Base-by-base conservation (phyloP, 352 stramenopile species). In the Saprolegnia diclina region DNA sequence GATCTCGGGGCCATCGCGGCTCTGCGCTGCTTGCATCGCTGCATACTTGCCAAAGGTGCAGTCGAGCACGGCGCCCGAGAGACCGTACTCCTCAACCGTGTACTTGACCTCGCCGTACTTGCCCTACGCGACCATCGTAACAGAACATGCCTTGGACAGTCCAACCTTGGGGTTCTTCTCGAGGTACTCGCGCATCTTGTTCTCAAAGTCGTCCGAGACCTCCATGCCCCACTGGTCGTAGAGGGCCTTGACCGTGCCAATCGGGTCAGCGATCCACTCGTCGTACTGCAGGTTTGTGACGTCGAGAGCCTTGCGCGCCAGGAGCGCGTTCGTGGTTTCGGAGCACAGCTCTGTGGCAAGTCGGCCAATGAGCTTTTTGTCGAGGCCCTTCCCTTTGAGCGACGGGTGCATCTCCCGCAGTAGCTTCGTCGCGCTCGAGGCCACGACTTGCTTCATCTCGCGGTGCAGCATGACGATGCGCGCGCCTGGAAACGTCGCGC, bases 151-250 rank as follows among this genome's bases (percentile, higher is more conserved):
- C 13, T 62, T 42, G 18, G 1, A 4, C 16, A 62, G 6, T 26
- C 38, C 21, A 61, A 69, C 63, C 63, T 69, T 69, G 48, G 63
- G 63, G 11, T 69, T 69, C 19, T 72, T 53, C 13, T 65, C 21
- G 29, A 72, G 26, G 26, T 72, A 72, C 11, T 26, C 46, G 13
- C 40, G 13, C 65, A 72, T 65, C 14, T 44, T 55, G 19, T 35
- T 35, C 0, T 22, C 65, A 67, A 67, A 67, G 21, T 72, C 65
- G 32, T 54, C 32, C 29, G 65, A 67, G 11, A 72, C 53, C 9
- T 44, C 35, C 54, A 50, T 44, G 42, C 52, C 46, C 56, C 65
- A 72, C 45, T 54, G 19, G 16, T 65, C 52, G 57, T 72, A 72
- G 6, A 72, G 35, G 1, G 16, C 22, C 52, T 72, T 72, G 42